These are phyloP conservation scores for Cladosporium velox DNA, from an alignment of 2,329 filamentous ascomycete genomes.

Conservation along the genomic window DNA sequence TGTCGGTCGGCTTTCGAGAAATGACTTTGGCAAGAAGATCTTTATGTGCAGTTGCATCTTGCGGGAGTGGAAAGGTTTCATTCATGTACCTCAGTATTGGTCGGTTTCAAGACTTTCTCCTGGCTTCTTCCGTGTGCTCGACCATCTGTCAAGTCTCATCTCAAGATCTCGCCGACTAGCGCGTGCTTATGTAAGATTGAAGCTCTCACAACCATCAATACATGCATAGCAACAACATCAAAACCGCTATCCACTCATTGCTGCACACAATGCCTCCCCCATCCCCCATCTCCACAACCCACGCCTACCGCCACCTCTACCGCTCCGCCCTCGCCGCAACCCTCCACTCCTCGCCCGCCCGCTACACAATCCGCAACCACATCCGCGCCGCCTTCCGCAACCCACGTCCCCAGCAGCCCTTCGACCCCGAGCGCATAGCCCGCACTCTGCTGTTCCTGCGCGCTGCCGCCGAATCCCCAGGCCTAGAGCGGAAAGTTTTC, in stretches of 20 bases:
- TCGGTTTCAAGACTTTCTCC: background rate
- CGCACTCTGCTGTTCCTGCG: slow-evolving; percentile 72
- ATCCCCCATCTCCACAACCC: slow-evolving; percentile 9
- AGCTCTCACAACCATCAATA: background rate
- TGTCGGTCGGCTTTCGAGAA: background rate
- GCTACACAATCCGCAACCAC: slow-evolving; percentile 60
- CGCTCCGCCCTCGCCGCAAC: slow-evolving; percentile 68
- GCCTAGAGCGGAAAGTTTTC: slow-evolving; percentile 71
- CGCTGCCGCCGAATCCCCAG: slow-evolving; percentile 62
- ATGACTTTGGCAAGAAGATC: background rate
- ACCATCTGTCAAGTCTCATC: background rate
- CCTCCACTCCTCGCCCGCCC: slow-evolving; percentile 65
- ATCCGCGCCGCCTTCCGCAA: slow-evolving; percentile 57
- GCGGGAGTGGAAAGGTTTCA: background rate
- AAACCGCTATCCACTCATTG: background rate
- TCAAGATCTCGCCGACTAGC: background rate
- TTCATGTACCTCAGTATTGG: background rate
- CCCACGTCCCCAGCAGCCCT: slow-evolving; percentile 38
- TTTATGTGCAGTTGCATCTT: background rate
- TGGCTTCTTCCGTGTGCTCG: background rate
- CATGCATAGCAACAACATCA: background rate
- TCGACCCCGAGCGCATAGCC: slow-evolving; percentile 57
- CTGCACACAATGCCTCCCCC: background rate
- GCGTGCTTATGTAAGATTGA: slow-evolving; percentile 1
- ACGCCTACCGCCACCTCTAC: slow-evolving; percentile 67